phyloP scores from a whole-genome alignment of 257 asterid species.

The Plectranthus barbatus region DNA sequence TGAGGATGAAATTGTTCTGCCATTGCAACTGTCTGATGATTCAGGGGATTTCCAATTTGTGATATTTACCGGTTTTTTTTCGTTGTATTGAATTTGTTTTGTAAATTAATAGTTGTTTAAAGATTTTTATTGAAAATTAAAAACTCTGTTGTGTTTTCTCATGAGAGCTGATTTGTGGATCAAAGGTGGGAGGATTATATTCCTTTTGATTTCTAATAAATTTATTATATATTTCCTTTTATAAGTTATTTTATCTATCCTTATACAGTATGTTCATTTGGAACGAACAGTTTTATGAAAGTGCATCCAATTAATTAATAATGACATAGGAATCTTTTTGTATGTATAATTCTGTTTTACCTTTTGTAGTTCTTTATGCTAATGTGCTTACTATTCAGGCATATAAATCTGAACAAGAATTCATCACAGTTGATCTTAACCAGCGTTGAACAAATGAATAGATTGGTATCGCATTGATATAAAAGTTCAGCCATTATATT shows the following conservation, averaged over 20 bases:
- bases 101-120: background rate
- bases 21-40: background rate
- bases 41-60: background rate
- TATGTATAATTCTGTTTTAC: background rate
- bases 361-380: background rate
- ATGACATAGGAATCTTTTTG: background rate
- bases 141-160: background rate
- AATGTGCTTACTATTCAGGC: background rate
- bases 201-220: too few species aligned
- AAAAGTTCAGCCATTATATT: background rate
- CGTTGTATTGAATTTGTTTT: background rate
- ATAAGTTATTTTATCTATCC: background rate
- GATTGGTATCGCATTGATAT: background rate
- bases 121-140: background rate
- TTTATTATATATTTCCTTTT: too few species aligned
- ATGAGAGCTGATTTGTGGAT: background rate
- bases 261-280: background rate
- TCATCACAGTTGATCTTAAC: background rate
- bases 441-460: background rate
- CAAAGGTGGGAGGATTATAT: background rate
- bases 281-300: background rate
- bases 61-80: background rate
- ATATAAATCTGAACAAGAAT: background rate
- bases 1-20: background rate
- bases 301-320: background rate